phyloP scores from a whole-genome alignment of 345 rosid species.

The Eucalyptus pauciflora region DNA sequence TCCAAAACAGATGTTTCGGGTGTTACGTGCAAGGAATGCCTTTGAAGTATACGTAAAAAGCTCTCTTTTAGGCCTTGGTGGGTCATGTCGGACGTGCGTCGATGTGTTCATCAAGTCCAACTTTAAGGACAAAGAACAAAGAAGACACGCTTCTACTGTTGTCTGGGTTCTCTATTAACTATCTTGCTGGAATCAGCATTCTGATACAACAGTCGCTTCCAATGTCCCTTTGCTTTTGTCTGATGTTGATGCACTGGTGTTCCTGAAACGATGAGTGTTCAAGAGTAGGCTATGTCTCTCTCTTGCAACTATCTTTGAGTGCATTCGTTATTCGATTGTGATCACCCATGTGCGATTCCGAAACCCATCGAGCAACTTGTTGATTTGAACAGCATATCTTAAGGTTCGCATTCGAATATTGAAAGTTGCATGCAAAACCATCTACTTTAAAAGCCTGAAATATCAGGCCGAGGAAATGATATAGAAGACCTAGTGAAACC shows the following conservation, averaged over 20 bases:
- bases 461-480: not conserved
- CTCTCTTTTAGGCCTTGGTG: not conserved
- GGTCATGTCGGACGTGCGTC: not conserved
- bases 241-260: not conserved
- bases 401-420: not conserved
- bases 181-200: not conserved
- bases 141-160: not conserved
- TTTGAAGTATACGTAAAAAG: not conserved
- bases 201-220: not conserved
- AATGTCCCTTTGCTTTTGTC: not conserved
- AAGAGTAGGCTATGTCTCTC: not conserved
- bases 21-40: not conserved
- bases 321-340: not conserved
- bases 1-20: not conserved
- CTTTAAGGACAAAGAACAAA: not conserved
- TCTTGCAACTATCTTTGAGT: not conserved
- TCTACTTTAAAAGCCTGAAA: not conserved
- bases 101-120: not conserved
- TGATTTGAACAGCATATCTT: not conserved
- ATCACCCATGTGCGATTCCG: not conserved
- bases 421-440: not conserved
- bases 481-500: not conserved
- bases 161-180: not conserved
- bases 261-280: not conserved
- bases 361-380: not conserved